Conservation (phyloP, 768 basidiomycete species). For the Mycena chlorophos region DNA sequence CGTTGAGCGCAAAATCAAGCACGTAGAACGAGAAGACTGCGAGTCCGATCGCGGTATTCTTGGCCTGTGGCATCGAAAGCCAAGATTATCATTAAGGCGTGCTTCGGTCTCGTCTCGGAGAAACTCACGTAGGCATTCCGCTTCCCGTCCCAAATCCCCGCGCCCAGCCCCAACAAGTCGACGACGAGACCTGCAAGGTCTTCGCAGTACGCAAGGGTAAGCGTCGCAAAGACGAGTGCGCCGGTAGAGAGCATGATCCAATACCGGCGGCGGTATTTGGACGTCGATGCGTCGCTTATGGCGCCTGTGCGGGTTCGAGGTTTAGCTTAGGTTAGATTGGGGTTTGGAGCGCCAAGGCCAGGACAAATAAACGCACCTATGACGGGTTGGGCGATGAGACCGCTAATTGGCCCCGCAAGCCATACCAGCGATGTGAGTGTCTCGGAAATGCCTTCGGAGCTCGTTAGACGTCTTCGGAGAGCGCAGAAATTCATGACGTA, state of each 20-base stretch:
- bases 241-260: conserved; percentile 91
- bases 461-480: background rate
- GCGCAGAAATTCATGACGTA: conserved; percentile 7
- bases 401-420: conserved; percentile 93
- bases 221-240: conserved; percentile 74
- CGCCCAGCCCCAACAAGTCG: conserved; percentile 71
- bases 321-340: too few relatives aligned
- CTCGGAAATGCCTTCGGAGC: conserved; percentile 73
- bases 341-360: too few relatives aligned
- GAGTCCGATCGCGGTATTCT: conserved; percentile 74
- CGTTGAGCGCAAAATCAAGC: conserved; percentile 97
- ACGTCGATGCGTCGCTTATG: conserved; percentile 90
- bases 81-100: background rate
- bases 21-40: conserved; percentile 91
- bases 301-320: conserved; percentile 69
- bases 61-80: conserved; percentile 43
- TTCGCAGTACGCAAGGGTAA: conserved; percentile 82
- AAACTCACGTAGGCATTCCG: conserved; percentile 58
- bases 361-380: conserved; percentile 85
- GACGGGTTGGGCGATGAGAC: conserved; percentile 93
- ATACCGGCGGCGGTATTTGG: conserved; percentile 86
- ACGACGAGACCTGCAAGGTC: conserved; percentile 73
- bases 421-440: conserved; percentile 93
- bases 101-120: too few relatives aligned
- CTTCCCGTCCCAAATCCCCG: conserved; percentile 86